Evolutionary conservation across 257 asterid genomes (phyloP).

Genomic region (Petunia secreta): DNA sequence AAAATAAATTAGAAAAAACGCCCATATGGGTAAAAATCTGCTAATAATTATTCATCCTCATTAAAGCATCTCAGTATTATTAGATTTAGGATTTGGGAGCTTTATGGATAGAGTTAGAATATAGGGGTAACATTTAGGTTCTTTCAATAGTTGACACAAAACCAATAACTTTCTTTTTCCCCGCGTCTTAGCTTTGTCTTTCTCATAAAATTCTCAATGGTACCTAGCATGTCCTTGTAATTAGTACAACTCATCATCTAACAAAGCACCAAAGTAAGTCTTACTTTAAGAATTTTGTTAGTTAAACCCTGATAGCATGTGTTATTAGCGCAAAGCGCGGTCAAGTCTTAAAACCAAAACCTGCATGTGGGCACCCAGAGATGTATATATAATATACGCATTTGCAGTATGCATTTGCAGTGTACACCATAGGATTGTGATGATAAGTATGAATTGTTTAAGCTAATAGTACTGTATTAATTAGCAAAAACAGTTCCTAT

Average conservation of each 20-base stretch:
- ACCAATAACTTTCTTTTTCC: not conserved
- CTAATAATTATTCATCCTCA: not conserved
- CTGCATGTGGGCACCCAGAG: slow-evolving; percentile 23
- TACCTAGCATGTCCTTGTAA: slow-evolving; percentile 21
- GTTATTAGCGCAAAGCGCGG: slow-evolving; percentile 27
- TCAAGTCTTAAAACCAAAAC: not conserved
- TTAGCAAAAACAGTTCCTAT: not conserved
- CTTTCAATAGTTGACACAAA: not conserved
- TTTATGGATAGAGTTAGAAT: not conserved
- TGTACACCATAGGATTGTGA: not conserved
- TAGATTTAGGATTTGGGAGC: not conserved
- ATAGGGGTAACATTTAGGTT: not conserved
- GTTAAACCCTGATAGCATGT: slow-evolving; percentile 22
- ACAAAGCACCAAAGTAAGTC: slow-evolving; percentile 27
- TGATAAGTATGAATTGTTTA: not conserved
- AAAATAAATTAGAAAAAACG: no score
- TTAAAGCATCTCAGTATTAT: not conserved
- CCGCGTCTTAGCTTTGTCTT: not conserved
- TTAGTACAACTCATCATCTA: slow-evolving; percentile 28
- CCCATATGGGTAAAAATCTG: not conserved
- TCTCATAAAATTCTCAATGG: not conserved
- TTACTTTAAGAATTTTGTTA: not conserved
- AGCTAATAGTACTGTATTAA: not conserved
- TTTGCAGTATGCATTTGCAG: not conserved
- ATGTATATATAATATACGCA: not conserved